Base-by-base conservation (phyloP, 1,284 basidiomycete genomes). In the Xerocomus minutiporus region DNA sequence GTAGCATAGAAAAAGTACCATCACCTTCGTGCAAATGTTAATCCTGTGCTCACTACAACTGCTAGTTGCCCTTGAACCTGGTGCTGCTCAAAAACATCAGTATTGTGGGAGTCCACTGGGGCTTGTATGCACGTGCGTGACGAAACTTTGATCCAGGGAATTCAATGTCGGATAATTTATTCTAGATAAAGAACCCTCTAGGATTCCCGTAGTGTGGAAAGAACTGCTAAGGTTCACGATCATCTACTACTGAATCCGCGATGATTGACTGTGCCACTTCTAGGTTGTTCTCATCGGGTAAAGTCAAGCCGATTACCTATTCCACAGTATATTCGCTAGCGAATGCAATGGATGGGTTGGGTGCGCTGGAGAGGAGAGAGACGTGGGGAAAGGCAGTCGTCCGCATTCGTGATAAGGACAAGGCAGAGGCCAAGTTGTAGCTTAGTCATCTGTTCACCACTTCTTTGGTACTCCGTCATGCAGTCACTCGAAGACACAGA, bases 361-460 rank as follows among this genome's bases (percentile, higher is more conserved):
- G 75, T 32, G 82, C 82, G 4, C 73, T 98, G 11, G 85, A 93
- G 63, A 77, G 78, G 50, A 76, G 96, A 54, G 84, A 92, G 73
- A 96, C 93, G 2, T 98, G 92, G 91, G 96, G 95, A 1, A 98
- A 98, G 70, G 90, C 81, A 0, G 75, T 96, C 20, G 80, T 93
- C 1, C 77, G 77, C 36, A 71, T 98, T 34, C 77, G 77, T 52
- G 72, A 78, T 29, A 76, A 79, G 28, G 63, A 67, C 8, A 56
- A 39, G 36, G 55, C 50, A 2, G 56, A 47, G 46, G 65, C 70
- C 3, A 76, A 66, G 59, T 51, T 77, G 57, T 76, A 32, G 36
- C 23, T 50, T 58, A 43, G 50, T 59, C 44, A 47, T 42, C 28
- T n/a, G 8, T 34, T 26, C 31, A 17, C 28, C 26, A 23, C 20